Base-by-base conservation (phyloP, 345 rosid genomes). In the Ailanthus altissimus region DNA sequence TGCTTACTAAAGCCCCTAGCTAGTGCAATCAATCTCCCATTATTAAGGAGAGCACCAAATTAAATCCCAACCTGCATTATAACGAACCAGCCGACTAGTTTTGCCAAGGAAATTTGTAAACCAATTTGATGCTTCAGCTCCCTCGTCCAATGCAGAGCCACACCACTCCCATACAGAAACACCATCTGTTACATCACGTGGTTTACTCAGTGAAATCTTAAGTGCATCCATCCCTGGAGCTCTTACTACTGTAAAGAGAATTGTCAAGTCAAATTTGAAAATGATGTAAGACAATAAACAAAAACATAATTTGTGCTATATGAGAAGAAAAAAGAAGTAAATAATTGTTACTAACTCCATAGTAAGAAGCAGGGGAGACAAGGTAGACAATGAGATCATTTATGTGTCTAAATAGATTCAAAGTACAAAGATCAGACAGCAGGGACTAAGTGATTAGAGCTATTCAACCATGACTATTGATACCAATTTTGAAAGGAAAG, bases 141-240 rank as follows among this genome's bases (percentile, higher is more conserved):
- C 99, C 82, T 95, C 98, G 81, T 95, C 99, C 70, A 91, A 72
- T 0, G 99, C 96, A 3, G 97, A 86, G 72, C 99, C 99, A 58
- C 88, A 90, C 98, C 98, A 95, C 75, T 93, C 98, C 99, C 98
- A 91, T 11, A 93, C 88, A 0, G 98, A 90, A 87, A 95, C 84
- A 79, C 90, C 89, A 77, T 87, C 80, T 5, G 89, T 67, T 74
- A 80, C 77, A 64, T 76, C 72, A 0, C 46, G 47, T 4, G 90
- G 92, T 78, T 78, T 87, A 50, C 85, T 83, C 73, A 93, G 70
- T 14, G 97, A 80, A 66, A 95, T 80, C 83, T 80, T 88, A 77
- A 93, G 97, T 57, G 57, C 78, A 72, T 80, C 82, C 97, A 93
- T 93, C 69, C 92, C 94, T 40, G 97, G 95, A 83, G 97, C 97